Conservation (phyloP, 345 rosid species). For the Eucalyptus pauciflora region DNA sequence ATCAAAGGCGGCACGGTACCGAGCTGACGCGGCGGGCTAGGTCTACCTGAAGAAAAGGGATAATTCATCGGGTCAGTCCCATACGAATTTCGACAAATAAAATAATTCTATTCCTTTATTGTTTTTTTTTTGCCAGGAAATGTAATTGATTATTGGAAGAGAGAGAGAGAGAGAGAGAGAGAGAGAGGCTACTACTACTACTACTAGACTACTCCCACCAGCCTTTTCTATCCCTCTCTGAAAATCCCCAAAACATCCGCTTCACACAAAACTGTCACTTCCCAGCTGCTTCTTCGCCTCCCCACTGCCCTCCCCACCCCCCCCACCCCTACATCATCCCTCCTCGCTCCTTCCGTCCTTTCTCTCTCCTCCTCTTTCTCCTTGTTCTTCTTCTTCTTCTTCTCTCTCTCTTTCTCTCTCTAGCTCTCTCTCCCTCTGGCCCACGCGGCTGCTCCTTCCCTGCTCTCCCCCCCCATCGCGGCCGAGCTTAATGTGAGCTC, state of each 20-base stretch:
- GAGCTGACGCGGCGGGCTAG: neutral
- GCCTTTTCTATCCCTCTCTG: neutral
- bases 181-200: neutral
- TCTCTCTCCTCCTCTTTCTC: neutral
- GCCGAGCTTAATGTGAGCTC: neutral
- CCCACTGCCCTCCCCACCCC: neutral
- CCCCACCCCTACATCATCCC: neutral
- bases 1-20: neutral
- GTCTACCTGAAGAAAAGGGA: neutral
- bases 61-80: neutral
- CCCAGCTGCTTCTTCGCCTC: neutral
- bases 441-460: neutral
- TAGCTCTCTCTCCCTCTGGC: neutral
- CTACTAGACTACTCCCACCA: neutral
- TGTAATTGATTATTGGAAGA: neutral
- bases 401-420: neutral
- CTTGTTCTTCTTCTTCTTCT: neutral
- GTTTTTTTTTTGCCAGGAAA: neutral
- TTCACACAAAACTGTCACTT: neutral
- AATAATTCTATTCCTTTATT: neutral
- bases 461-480: neutral
- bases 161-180: neutral
- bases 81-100: neutral
- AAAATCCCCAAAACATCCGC: constrained; percentile 1
- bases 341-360: neutral